Conservation (phyloP, 768 basidiomycete genomes). For the Kwoniella newhampshirensis region DNA sequence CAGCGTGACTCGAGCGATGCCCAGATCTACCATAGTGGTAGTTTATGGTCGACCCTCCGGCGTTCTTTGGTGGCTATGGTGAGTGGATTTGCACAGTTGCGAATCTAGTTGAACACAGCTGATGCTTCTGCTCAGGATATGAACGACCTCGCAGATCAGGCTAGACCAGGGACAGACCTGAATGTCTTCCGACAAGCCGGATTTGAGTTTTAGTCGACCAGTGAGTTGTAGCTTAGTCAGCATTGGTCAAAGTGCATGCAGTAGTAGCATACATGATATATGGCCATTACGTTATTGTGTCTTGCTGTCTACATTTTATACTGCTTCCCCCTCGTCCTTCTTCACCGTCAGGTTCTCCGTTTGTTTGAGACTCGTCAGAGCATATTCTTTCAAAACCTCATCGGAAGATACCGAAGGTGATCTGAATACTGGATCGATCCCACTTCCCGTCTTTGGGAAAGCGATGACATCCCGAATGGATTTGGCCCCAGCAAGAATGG, state of each 20-base stretch:
- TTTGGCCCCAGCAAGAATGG: conserved; percentile 79
- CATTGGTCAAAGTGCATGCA: no score
- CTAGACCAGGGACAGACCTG: conserved; percentile 65
- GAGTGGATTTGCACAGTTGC: conserved; percentile 29
- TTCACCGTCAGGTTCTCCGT: not conserved
- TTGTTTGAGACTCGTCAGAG: conserved; percentile 18
- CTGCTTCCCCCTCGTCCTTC: conserved; percentile 1
- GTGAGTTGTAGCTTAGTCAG: no score
- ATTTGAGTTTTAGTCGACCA: conserved; percentile 71
- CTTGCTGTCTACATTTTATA: not conserved
- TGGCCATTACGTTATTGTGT: not conserved
- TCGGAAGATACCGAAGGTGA: conserved; percentile 64
- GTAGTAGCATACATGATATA: no score
- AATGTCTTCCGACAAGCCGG: conserved; percentile 76
- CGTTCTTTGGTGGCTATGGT: conserved; percentile 81
- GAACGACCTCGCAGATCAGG: conserved; percentile 73
- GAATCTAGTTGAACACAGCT: not conserved
- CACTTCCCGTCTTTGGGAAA: conserved; percentile 85
- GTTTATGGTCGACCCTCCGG: conserved; percentile 86
- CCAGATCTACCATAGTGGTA: conserved; percentile 69
- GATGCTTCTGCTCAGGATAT: conserved; percentile 61
- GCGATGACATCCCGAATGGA: conserved; percentile 96
- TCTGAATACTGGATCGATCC: conserved; percentile 82
- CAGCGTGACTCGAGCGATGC: conserved; percentile 13
- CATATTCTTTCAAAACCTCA: conserved; percentile 47